Conservation (phyloP, 441 rosid species). For the Cnidoscolus chayamansa region DNA sequence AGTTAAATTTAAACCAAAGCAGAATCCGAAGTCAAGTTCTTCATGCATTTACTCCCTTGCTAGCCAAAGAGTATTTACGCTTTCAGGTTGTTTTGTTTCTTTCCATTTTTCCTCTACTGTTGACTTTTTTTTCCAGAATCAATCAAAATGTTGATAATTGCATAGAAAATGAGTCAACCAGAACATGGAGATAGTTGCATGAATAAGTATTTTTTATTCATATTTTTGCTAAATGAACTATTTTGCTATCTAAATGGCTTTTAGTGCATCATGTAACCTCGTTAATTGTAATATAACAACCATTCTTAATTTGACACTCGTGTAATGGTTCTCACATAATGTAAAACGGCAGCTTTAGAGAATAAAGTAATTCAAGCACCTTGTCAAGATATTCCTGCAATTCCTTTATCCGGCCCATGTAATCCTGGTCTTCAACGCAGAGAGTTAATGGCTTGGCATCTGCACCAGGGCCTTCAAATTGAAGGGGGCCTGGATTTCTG, state of each 20-base stretch:
- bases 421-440: constrained; percentile 97
- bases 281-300: not conserved
- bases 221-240: too few species aligned
- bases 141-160: too few species aligned
- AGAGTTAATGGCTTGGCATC: constrained; percentile 80
- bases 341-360: constrained; percentile 3
- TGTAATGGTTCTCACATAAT: too few species aligned
- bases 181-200: too few species aligned
- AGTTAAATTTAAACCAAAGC: not conserved
- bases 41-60: not conserved
- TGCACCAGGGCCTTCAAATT: constrained; percentile 94
- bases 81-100: not conserved
- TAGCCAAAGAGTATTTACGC: not conserved
- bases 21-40: not conserved
- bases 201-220: too few species aligned
- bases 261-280: not conserved
- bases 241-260: too few species aligned
- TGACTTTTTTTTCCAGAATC: not conserved
- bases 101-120: too few species aligned
- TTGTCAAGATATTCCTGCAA: constrained; percentile 86
- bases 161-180: too few species aligned
- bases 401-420: constrained; percentile 96
- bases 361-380: constrained; percentile 37
- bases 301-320: not conserved
- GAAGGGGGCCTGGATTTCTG: constrained; percentile 98